Evolutionary conservation across 1,284 basidiomycete species (phyloP).

Genomic region (Caloboletus firmus): DNA sequence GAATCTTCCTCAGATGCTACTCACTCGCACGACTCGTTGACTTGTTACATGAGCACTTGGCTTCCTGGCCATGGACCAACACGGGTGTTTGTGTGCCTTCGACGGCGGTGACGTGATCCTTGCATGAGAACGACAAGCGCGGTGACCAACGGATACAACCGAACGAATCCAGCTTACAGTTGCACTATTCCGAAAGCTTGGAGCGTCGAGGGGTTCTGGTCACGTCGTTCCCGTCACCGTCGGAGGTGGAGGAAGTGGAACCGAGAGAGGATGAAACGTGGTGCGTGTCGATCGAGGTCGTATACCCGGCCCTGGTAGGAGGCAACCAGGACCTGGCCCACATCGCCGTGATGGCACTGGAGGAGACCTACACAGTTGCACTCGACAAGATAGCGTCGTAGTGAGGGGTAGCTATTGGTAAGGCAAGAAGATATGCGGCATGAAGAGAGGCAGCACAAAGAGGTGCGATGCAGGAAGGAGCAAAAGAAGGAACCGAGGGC

Average conservation of each 20-base stretch:
- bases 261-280: background rate
- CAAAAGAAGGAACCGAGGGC: constrained; percentile 1
- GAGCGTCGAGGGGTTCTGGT: background rate
- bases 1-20: constrained; percentile 7
- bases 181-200: background rate
- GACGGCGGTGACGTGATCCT: constrained; percentile 8
- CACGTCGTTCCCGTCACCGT: background rate
- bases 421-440: no score
- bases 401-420: constrained; percentile 3
- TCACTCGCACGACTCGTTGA: constrained; percentile 1
- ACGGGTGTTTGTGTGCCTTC: constrained; percentile 1
- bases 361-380: no score
- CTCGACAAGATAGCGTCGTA: background rate
- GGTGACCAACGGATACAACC: constrained; percentile 3
- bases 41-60: background rate
- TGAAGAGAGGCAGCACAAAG: no score
- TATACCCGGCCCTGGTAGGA: background rate
- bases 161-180: background rate
- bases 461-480: background rate
- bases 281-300: background rate
- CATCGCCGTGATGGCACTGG: no score
- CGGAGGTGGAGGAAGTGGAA: background rate
- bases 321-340: no score
- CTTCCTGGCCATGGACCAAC: background rate
- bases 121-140: background rate